Evolutionary conservation across 176 grass and related monocot genomes (phyloP).

Genomic region (Puya raimondii): DNA sequence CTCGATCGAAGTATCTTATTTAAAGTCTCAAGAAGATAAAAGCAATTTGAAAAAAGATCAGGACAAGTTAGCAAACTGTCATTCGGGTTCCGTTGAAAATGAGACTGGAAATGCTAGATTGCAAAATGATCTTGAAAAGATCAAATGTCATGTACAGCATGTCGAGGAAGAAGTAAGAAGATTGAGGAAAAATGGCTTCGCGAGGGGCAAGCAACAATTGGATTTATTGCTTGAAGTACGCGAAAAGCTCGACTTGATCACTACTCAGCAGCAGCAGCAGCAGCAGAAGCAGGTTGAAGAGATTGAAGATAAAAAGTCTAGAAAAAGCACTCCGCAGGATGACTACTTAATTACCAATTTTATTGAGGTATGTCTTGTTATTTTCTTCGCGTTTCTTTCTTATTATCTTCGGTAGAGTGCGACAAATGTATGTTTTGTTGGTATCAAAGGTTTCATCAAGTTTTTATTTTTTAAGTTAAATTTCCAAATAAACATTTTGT

Average conservation of each 20-base stretch:
- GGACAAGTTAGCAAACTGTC: background rate
- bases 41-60: background rate
- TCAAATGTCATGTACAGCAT: conserved; percentile 14
- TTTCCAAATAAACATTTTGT: too few relatives aligned
- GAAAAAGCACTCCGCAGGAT: background rate
- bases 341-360: conserved; percentile 15
- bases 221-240: conserved; percentile 18
- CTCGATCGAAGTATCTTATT: background rate
- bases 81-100: background rate
- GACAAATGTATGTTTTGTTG: too few relatives aligned
- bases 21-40: background rate
- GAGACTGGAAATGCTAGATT: background rate
- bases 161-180: conserved; percentile 23
- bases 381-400: conserved; percentile 5
- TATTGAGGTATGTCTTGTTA: conserved; percentile 26
- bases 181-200: conserved; percentile 10
- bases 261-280: conserved; percentile 11
- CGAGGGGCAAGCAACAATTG: conserved; percentile 18
- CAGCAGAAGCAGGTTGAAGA: background rate
- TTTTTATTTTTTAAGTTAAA: too few relatives aligned
- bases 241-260: conserved; percentile 22
- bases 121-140: conserved; percentile 12
- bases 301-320: background rate
- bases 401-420: background rate
- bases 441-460: too few relatives aligned